phyloP scores from a whole-genome alignment of 352 stramenopile genomes.

The Phytophthora chlamydospora region DNA sequence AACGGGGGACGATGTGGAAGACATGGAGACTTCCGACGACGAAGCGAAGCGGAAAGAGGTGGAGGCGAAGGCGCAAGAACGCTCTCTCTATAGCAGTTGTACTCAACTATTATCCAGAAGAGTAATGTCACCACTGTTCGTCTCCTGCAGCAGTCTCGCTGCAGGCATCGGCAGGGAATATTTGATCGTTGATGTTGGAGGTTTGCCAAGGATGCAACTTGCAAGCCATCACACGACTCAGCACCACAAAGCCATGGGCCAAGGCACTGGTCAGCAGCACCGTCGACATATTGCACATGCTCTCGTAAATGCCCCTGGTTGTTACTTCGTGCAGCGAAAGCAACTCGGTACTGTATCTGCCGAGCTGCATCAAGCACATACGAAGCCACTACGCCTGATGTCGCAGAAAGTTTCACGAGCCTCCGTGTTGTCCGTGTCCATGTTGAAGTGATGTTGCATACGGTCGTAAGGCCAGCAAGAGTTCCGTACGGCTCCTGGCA shows the following conservation, averaged over 20 bases:
- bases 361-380: too few relatives aligned
- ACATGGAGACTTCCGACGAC: slow-evolving; percentile 23
- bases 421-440: too few relatives aligned
- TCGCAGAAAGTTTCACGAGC: too few relatives aligned
- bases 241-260: slow-evolving; percentile 1
- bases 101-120: slow-evolving; percentile 31
- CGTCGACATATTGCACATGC: too few relatives aligned
- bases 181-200: too few relatives aligned
- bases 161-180: too few relatives aligned
- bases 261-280: too few relatives aligned
- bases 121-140: slow-evolving; percentile 29
- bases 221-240: slow-evolving; percentile 8
- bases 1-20: slow-evolving; percentile 23
- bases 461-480: not conserved
- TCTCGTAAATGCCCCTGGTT: too few relatives aligned
- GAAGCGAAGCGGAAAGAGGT: slow-evolving; percentile 20
- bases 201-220: not conserved
- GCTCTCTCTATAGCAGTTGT: slow-evolving; percentile 69
- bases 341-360: too few relatives aligned
- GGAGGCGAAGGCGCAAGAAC: slow-evolving; percentile 19
- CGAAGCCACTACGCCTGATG: too few relatives aligned
- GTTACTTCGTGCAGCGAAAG: too few relatives aligned
- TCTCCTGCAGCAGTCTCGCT: too few relatives aligned
- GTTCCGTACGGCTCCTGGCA: not conserved
- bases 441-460: slow-evolving; percentile 7